Evolutionary conservation across 768 basidiomycete genomes (phyloP), one percentile per base, ranked within the genome.

Genomic region (Ephemerocybe angulata): DNA sequence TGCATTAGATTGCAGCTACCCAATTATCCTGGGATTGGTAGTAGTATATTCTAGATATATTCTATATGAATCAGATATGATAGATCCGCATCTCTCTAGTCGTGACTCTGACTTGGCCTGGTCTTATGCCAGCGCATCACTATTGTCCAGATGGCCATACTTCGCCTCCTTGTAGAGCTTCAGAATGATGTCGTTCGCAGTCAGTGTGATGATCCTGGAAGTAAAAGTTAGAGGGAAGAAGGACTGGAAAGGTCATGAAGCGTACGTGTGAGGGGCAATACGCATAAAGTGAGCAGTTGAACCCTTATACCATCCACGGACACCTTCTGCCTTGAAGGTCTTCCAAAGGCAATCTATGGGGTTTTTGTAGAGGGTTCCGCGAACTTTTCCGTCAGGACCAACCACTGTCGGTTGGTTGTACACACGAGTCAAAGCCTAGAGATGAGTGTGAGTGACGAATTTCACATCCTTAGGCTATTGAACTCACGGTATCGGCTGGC

Each of bases 281-380:
- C 94, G 82, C 62, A 95, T 65, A 71, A 97, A 91, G 69, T 98
- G 96, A 2, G 96, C 95, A 0, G 91, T 91, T 2, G 93, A 93
- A 38, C 96, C 95, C 76, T 98, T 98, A 75, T 99, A 99, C 89
- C 88, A 91, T n/a, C 93, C 97, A 22, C 82, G 76, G 10, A 93
- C 71, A 29, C 97, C 97, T 72, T 99, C 97, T 0, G 87, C 76
- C 66, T 86, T 86, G 60, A 91, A 81, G 0, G 97, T 99, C 77
- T 97, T 98, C 91, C 90, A 96, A 48, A 99, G 75, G 72, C 96
- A 98, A 63, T 98, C 94, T 62, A 98, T 86, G 3, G 95, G 95
- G 65, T 89, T 94, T 68, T 81, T 89, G 72, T 98, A 97, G 19
- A 95, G 72, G 1, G 83, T 74, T 12, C 93, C 95, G 58, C 83